Evolutionary conservation across 345 rosid species (phyloP), one percentile per base, ranked within the genome.

Genomic region (Syzygium aqueum): DNA sequence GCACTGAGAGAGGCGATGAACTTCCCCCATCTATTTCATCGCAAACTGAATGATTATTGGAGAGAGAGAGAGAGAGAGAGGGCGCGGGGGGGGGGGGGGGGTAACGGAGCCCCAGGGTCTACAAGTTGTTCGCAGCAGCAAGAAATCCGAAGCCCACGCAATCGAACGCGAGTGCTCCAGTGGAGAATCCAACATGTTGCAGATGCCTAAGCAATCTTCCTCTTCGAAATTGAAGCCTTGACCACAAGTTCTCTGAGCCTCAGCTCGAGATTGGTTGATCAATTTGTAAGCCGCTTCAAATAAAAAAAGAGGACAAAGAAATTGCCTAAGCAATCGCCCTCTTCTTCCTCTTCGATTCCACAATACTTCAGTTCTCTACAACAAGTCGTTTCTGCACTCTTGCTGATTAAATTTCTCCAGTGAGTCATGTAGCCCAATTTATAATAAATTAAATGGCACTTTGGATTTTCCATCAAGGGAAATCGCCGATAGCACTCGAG

Each of bases 31-130:
- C 56, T 17, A 53, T 53, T 53, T 53, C 56, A 53, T 53, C 7
- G 2, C 56, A 53, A 53, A 53, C n/a, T 6, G 9, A 17, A 53
- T 53, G 22, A 53, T 53, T 17, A 53, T 4, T 53, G 22, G 22
- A 6, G 56, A 5, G 56, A 53, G 23, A 6, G 56, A 17, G 22
- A 43, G 46, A 27, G 65, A 59, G 14, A 1, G 27, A 10, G 63
- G 7, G 63, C n/a, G n/a, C n/a, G n/a, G n/a, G n/a, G n/a, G n/a
- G n/a, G n/a, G 23, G 65, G 3, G 28, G 11, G 7, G 15, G 15
- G 11, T 3, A 7, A 25, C 0, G 63, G 97, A 90, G 33, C 95
- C 78, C 78, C 94, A 95, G 93, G 83, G 95, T 88, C 99, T 96
- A 95, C 0, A 94, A 86, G 86, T 91, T 94, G 88, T 91, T 92